phyloP scores from a whole-genome alignment of 2,329 filamentous ascomycete species.

The Neoarthrinium moseri region DNA sequence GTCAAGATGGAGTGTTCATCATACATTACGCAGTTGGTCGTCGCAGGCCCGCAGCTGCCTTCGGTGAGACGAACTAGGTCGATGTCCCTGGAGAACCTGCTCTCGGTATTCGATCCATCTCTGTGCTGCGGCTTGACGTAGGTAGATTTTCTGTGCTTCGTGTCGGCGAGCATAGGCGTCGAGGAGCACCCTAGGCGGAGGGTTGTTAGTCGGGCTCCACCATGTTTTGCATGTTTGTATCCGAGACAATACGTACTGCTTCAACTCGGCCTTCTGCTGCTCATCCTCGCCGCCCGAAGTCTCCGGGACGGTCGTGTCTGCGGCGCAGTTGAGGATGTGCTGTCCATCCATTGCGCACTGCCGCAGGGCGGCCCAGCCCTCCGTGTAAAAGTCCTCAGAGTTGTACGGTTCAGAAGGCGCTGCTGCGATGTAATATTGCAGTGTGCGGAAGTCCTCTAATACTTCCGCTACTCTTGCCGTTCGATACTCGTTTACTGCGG shows the following conservation, averaged over 20 bases:
- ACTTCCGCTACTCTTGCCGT: conserved; percentile 60
- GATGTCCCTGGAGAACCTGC: conserved; percentile 49
- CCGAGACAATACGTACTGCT: conserved; percentile 47
- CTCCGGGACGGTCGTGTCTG: conserved; percentile 58
- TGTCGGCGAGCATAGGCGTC: conserved; percentile 62
- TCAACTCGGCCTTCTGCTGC: conserved; percentile 61
- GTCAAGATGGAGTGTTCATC: conserved; percentile 17
- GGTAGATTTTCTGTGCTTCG: conserved; percentile 63
- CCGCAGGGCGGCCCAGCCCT: conserved; percentile 61
- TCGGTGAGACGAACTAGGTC: conserved; percentile 45
- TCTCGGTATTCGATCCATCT: conserved; percentile 57
- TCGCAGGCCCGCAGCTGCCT: conserved; percentile 54
- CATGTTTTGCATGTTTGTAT: not conserved
- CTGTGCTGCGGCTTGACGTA: conserved; percentile 59
- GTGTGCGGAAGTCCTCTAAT: conserved; percentile 58
- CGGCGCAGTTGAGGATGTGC: conserved; percentile 63
- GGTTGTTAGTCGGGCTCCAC: not conserved
- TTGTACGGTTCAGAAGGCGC: conserved; percentile 53
- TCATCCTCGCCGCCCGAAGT: conserved; percentile 54
- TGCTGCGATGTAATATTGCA: conserved; percentile 62
- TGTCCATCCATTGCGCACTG: conserved; percentile 64
- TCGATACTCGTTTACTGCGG: conserved; percentile 58
- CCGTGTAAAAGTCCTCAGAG: conserved; percentile 60
- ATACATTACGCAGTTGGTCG: conserved; percentile 54
- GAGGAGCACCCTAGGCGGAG: conserved; percentile 47